Evolutionary conservation across 1,139 yeast species (phyloP), one percentile per base, ranked within the genome.

Genomic region (Geotrichum candidum): DNA sequence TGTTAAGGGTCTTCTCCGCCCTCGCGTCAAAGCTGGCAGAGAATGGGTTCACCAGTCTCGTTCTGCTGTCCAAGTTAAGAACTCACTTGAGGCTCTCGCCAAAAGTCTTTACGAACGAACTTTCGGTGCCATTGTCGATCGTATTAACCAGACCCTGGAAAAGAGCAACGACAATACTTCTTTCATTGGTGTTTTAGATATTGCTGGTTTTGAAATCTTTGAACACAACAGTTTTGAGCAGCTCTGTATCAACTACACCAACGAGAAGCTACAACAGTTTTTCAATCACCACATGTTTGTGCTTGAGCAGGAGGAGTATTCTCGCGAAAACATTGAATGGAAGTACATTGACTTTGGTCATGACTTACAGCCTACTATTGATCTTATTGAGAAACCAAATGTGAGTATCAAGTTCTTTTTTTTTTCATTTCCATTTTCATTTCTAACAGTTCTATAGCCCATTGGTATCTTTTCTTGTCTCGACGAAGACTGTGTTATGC

Each of bases 241-340:
- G 75, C 81, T 95, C 54, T 94, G 99, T 76, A 95, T 95, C 72
- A 95, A 95, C 71, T 94, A 90, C 73, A 94, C 99, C 57, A 95
- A 95, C 74, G 99, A 95, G 75, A 91, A 90, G 72, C 79, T 95
- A 55, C 99, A 95, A 74, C 99, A 95, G 73, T 94, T 91, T 71
- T 95, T 95, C 81, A 95, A 95, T 72, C 99, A 95, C 73, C 98
- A 94, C 74, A 92, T 96, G 84, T 95, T 95, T 77, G 96, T 92
- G 15, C 80, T 95, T 53, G 99, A 95, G 74, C 99, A 95, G 75
- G 92, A 92, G 71, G 99, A 95, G 75, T 95, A 95, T 70, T 77
- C 92, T 65, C 83, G 91, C 62, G 99, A 95, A 76, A 90, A 91
- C 67, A 94, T 95, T 63, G 92, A 90, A 67, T 95, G 99, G 99